phyloP scores from a whole-genome alignment of 1,284 basidiomycete genomes.

The Papiliotrema nemorosa region DNA sequence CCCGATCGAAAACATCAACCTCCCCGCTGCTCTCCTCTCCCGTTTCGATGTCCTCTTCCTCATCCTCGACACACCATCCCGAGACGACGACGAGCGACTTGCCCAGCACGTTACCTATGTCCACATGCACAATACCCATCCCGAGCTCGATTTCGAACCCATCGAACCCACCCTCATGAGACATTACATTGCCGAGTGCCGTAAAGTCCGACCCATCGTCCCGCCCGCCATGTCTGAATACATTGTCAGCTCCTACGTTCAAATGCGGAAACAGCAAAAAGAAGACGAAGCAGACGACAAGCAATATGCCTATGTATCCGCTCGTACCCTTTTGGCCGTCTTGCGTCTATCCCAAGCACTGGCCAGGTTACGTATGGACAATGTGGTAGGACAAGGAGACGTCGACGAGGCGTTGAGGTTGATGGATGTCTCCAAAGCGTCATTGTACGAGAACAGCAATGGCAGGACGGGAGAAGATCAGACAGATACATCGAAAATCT shows the following conservation, averaged over 20 bases:
- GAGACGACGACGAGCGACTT: conserved; percentile 92
- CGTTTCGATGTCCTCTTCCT: conserved; percentile 96
- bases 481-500: conserved; percentile 76
- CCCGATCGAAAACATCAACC: conserved; percentile 98
- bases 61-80: conserved; percentile 89
- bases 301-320: conserved; percentile 91
- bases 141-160: conserved; percentile 70
- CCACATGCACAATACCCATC: conserved; percentile 92
- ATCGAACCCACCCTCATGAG: conserved; percentile 85
- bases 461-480: conserved; percentile 59
- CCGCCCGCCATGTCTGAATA: conserved; percentile 84
- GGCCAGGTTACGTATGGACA: conserved; percentile 81
- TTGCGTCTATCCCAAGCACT: conserved; percentile 92
- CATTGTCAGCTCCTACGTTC: conserved; percentile 92
- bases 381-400: conserved; percentile 75
- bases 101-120: conserved; percentile 98
- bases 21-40: conserved; percentile 92
- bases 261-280: conserved; percentile 86
- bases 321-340: conserved; percentile 90
- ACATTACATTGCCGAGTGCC: conserved; percentile 94
- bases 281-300: conserved; percentile 86
- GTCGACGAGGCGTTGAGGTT: conserved; percentile 95
- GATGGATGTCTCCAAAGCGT: conserved; percentile 95
- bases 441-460: conserved; percentile 70
- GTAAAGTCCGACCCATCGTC: conserved; percentile 81